Conservation (phyloP, 768 basidiomycete species). For the Leucogyrophana mollusca region DNA sequence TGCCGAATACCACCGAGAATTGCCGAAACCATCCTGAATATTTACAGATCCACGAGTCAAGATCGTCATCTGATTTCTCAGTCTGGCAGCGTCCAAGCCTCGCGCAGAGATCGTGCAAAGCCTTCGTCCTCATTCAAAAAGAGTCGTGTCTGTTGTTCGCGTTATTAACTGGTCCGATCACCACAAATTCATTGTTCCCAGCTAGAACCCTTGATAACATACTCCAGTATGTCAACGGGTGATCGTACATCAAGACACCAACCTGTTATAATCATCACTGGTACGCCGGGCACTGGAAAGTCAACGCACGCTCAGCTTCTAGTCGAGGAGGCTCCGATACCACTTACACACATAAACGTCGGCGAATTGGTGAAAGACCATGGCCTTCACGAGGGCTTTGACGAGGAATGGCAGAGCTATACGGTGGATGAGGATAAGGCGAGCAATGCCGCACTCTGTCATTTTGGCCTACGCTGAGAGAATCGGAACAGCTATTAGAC, state of each 20-base stretch:
- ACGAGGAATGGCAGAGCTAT: conserved; percentile 94
- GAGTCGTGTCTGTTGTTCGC: no score
- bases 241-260: conserved; percentile 23
- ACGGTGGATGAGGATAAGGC: conserved; percentile 97
- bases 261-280: conserved; percentile 83
- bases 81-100: no score
- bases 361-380: conserved; percentile 87
- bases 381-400: conserved; percentile 77
- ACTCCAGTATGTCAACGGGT: neutral
- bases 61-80: no score
- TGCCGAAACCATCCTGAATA: no score
- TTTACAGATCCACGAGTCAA: no score
- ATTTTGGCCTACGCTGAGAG: conserved; percentile 3
- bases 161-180: no score
- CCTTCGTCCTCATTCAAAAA: no score
- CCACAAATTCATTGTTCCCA: no score
- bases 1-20: no score
- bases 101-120: no score
- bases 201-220: no score
- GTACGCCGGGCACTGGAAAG: conserved; percentile 95
- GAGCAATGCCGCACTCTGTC: conserved; percentile 17
- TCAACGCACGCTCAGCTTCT: conserved; percentile 91
- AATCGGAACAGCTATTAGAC: conserved; percentile 67
- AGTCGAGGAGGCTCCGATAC: conserved; percentile 63
- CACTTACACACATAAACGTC: conserved; percentile 82